Percentiles rank a stretch among this genome's conserved stretches.
Evolutionary conservation across 352 stramenopile species (phyloP).

Genomic region (Globisporangium okanoganense): DNA sequence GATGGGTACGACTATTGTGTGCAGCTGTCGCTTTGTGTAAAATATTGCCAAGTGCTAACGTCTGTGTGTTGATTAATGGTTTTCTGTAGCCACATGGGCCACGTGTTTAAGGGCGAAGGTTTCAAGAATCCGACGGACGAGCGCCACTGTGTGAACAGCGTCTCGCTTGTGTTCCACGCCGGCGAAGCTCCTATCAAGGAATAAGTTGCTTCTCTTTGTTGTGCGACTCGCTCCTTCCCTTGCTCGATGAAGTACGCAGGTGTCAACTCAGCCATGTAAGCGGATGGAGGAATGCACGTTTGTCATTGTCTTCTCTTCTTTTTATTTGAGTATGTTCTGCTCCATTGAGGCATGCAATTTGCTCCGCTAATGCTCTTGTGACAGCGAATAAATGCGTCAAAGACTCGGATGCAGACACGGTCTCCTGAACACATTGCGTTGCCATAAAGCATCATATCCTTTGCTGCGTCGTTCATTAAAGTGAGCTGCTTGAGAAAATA

Average conservation of each 20-base stretch:
- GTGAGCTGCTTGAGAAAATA: neutral
- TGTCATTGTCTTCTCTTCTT: no score
- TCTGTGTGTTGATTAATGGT: slow-evolving; percentile 7
- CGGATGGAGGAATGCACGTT: neutral
- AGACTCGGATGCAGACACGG: neutral
- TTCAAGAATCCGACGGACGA: slow-evolving; percentile 87
- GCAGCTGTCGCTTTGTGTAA: neutral
- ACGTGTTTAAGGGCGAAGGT: slow-evolving; percentile 89
- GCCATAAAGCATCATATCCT: no score
- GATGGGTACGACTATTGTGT: slow-evolving; percentile 74
- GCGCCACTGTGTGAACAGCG: slow-evolving; percentile 90
- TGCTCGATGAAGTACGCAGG: neutral
- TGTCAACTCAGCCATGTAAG: neutral
- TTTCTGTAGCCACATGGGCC: slow-evolving; percentile 77
- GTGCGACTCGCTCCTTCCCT: neutral
- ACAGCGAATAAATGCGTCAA: neutral
- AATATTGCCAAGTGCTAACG: no score
- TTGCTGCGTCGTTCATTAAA: neutral
- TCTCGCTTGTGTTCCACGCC: slow-evolving; percentile 82
- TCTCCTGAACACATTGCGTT: neutral
- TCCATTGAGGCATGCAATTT: neutral
- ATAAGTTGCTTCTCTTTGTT: neutral
- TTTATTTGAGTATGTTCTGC: no score
- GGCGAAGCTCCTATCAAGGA: slow-evolving; percentile 48
- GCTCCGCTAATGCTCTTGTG: neutral